These are phyloP conservation scores for Saccharomycopsis guyanensis DNA, from an alignment of 805 yeast species.

Conservation along the genomic window DNA sequence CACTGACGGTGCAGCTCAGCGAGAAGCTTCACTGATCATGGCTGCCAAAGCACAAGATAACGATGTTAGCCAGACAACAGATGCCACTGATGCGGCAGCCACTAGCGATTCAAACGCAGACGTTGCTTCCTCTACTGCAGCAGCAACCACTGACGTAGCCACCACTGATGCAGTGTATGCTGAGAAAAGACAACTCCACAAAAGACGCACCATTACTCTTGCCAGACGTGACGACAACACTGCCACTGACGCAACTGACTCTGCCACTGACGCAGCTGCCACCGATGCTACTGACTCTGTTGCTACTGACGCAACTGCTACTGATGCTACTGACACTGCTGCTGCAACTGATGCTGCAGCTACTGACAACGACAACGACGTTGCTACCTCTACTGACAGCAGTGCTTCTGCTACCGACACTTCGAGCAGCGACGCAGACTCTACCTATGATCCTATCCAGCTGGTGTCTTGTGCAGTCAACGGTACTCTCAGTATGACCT, in stretches of 20 bases:
- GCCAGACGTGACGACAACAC: slow-evolving; percentile 2
- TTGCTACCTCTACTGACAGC: background rate
- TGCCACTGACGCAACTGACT: background rate
- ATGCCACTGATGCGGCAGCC: background rate
- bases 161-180: background rate
- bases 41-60: background rate
- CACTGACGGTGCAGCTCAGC: slow-evolving; percentile 17
- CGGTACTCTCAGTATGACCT: slow-evolving; percentile 43
- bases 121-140: background rate
- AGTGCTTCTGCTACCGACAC: background rate
- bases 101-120: background rate
- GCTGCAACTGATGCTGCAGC: slow-evolving; percentile 3
- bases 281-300: background rate
- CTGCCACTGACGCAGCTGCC: slow-evolving; percentile 3
- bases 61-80: background rate
- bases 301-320: slow-evolving; percentile 3
- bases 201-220: slow-evolving; percentile 3
- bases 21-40: slow-evolving; percentile 7
- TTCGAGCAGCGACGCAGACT: background rate
- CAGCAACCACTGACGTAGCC: slow-evolving; percentile 2
- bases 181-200: background rate
- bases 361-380: slow-evolving; percentile 3
- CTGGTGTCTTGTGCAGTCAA: slow-evolving; percentile 33
- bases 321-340: background rate
- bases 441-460: slow-evolving; percentile 19